Evolutionary conservation across 1,139 yeast genomes (phyloP), one percentile per base, ranked within the genome.

Genomic region (Protomyces lactucae-debilis): DNA sequence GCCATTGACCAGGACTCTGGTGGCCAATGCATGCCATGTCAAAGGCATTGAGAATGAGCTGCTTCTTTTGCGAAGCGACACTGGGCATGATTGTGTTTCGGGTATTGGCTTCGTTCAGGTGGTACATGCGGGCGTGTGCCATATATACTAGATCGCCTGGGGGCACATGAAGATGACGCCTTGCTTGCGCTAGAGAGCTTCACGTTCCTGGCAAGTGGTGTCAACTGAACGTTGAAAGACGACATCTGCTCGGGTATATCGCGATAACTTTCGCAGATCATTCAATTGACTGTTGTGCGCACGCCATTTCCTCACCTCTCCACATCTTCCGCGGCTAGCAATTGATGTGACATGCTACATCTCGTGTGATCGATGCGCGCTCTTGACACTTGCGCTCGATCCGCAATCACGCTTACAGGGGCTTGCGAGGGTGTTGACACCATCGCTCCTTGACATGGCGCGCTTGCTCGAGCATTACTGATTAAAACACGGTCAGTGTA

Each of bases 1-100:
- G 76, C 82, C 82, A 79, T 39, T 77, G 74, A 1, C 81, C 81
- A 36, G 76, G 76, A 37, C 72, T 75, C 67, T 78, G 81, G 52
- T 76, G 74, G 4, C 80, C 81, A 57, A 78, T 75, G 60, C 75
- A 69, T 14, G 77, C 78, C 78, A 78, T 76, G 36, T 73, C 79
- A 68, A 79, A 78, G 18, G 80, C 80, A 71, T 78, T 78, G 56
- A 78, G 68, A 54, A 77, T 73, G 61, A 76, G 70, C 40, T 71
- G 65, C 53, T 70, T 71, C 25, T 61, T 64, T 21, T 28, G 36
- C 14, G 43, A 12, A 14, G 43, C 43, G 14, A 52, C 37, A 28
- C 36, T 52, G 4, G 36, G 36, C 54, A 52, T 37, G 14, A 9
- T 37, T 14, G 16, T 37, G 18, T 37, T 14, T n/a, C 1, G 14